These are phyloP conservation scores for Naematelia encephala DNA, from an alignment of 768 basidiomycete genomes.

Conservation along the genomic window DNA sequence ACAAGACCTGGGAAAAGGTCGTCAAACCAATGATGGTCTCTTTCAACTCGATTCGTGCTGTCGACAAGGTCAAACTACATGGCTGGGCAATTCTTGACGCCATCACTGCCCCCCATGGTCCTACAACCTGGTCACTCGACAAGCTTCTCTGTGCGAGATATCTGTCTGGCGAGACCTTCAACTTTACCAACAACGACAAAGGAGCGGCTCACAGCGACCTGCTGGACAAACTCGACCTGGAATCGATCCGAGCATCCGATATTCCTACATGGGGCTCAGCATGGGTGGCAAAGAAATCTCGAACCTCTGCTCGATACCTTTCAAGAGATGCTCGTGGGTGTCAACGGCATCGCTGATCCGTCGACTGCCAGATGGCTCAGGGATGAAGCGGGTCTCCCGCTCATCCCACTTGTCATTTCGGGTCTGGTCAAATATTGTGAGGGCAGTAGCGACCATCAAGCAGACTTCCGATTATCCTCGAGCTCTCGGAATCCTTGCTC, in stretches of 20 bases:
- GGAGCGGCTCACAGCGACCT: constrained; percentile 8
- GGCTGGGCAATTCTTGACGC: constrained; percentile 41
- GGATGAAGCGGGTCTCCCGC: not conserved
- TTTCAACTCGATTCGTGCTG: constrained; percentile 49
- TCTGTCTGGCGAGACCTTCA: constrained; percentile 32
- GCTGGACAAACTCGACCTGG: constrained; percentile 22
- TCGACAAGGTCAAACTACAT: constrained; percentile 35
- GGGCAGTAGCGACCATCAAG: constrained; percentile 18
- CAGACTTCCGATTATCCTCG: constrained; percentile 11
- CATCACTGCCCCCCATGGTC: constrained; percentile 22
- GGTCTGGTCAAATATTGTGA: constrained; percentile 32
- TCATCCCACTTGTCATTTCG: constrained; percentile 24
- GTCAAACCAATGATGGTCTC: constrained; percentile 62
- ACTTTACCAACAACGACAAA: constrained; percentile 16
- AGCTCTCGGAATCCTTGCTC: constrained; percentile 1
- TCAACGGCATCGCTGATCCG: constrained; percentile 20
- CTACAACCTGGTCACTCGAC: constrained; percentile 28
- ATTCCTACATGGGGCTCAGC: constrained; percentile 38
- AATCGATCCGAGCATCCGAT: constrained; percentile 24
- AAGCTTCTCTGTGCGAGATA: constrained; percentile 30
- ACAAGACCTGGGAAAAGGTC: constrained; percentile 52
- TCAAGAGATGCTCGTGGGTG: constrained; percentile 24
- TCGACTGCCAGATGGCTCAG: constrained; percentile 12
- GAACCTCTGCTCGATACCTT: constrained; percentile 25
- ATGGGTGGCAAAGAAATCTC: constrained; percentile 28